A percentile compares a stretch with the other conserved stretches of the same genome.
phyloP scores from a whole-genome alignment of 805 yeast genomes.

The Candida sithepensis region DNA sequence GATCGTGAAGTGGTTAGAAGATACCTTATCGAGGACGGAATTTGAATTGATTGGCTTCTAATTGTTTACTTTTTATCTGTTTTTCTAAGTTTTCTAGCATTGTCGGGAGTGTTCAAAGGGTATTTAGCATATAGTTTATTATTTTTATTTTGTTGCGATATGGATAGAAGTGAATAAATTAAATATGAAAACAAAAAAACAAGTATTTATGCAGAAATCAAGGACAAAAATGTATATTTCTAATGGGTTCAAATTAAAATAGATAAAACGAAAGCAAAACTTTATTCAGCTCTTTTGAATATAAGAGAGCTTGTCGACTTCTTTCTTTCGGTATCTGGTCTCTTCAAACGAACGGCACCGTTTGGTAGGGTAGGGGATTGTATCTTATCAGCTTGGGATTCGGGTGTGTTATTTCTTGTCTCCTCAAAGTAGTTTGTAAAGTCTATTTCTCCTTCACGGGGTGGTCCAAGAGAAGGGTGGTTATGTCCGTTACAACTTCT shows the following conservation, averaged over 20 bases:
- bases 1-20: slow-evolving; percentile 74
- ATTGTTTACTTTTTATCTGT: too few species aligned
- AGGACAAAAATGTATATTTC: not conserved
- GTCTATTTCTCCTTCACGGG: not conserved
- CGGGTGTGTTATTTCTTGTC: too few species aligned
- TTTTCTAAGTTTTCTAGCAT: too few species aligned
- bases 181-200: too few species aligned
- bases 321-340: not conserved
- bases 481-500: not conserved
- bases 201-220: too few species aligned
- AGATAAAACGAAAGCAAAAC: not conserved
- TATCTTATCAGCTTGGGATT: not conserved
- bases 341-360: not conserved
- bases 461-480: not conserved
- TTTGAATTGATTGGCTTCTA: not conserved
- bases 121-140: too few species aligned
- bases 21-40: slow-evolving; percentile 22
- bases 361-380: not conserved
- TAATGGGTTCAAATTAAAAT: not conserved
- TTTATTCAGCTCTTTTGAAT: not conserved
- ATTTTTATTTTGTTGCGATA: too few species aligned
- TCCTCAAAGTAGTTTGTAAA: not conserved
- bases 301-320: not conserved
- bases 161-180: too few species aligned
- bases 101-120: too few species aligned